Percentiles rank a stretch among this genome's conserved stretches.
Evolutionary conservation across 1,284 basidiomycete species (phyloP).

Genomic region (Inonotus obliquus): DNA sequence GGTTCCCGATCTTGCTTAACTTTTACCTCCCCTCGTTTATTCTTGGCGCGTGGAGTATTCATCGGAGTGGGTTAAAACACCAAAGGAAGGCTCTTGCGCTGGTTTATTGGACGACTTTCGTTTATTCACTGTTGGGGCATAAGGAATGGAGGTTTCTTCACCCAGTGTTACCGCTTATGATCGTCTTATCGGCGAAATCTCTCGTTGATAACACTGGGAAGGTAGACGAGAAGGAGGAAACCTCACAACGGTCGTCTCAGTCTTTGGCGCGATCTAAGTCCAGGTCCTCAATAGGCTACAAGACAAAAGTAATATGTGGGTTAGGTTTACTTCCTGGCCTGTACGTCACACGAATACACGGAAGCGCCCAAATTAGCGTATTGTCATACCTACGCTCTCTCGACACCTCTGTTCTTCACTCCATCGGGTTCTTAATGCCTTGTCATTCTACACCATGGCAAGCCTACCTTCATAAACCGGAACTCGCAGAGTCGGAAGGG

Average conservation of each 20-base stretch:
- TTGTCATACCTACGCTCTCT: conserved; percentile 57
- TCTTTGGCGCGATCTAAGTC: not conserved
- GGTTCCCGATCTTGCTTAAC: conserved; percentile 75
- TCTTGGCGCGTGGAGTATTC: conserved; percentile 46
- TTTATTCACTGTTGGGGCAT: conserved; percentile 81
- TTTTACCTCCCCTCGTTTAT: conserved; percentile 70
- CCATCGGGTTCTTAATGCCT: conserved; percentile 87
- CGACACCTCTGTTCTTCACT: conserved; percentile 44
- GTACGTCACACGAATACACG: conserved; percentile 73
- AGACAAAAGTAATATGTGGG: conserved; percentile 29
- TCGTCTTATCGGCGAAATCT: conserved; percentile 74
- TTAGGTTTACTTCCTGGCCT: conserved; percentile 57
- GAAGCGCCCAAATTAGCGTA: conserved; percentile 72
- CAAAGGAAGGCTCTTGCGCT: conserved; percentile 48
- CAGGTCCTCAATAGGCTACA: not conserved
- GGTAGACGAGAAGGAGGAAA: not conserved
- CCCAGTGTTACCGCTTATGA: conserved; percentile 83
- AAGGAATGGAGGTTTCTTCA: conserved; percentile 99
- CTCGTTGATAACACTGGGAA: conserved; percentile 43
- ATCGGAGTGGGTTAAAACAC: not conserved
- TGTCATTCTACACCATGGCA: conserved; percentile 98
- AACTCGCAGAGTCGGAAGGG: conserved; percentile 42
- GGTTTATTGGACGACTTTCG: conserved; percentile 57
- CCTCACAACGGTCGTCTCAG: not conserved
- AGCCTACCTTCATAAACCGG: conserved; percentile 75